Evolutionary conservation across 257 asterid genomes (phyloP), one percentile per base, ranked within the genome.

Genomic region (Coffea canephora): DNA sequence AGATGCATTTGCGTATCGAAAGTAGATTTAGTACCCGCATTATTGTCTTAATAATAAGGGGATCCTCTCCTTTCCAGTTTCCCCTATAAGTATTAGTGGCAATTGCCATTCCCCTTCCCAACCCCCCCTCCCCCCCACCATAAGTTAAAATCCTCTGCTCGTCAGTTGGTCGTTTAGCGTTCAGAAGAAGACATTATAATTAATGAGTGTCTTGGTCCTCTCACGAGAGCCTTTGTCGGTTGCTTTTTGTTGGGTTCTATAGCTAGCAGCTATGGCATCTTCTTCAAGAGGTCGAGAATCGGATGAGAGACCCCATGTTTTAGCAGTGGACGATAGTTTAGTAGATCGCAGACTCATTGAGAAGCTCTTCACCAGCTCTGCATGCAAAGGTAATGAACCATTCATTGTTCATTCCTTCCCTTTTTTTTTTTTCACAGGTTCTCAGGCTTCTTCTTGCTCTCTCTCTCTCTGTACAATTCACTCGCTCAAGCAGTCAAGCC

Each of bases 251-350:
- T 62, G 45, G 10, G 12, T 49, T 49, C 31, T 43, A 6, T 64
- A 7, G 46, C 19, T 8, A 36, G 39, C 46, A 39, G 36, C 34
- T 27, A 71, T 78, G 82, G 72, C 81, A 41, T 64, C 79, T 70
- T 77, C 83, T 13, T 78, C 73, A 25, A 77, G 75, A 14, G 50
- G 5, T 54, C 71, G 72, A 8, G 83, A 77, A 43, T 50, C 27
- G 21, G 86, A 80, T 14, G 86, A 82, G 59, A 82, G 76, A 57
- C 83, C 78, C 2, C 89, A 86, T 75, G 87, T 86, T 57, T 69
- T 86, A 73, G 89, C 80, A 1, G 87, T 83, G 68, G 89, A 86
- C 79, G 85, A 83, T 70, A 81, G 76, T 61, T 57, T 76, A 13
- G 75, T 65, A 7, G 87, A 83, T 49, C 79, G 88, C 11, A 77